Evolutionary conservation across 805 yeast species (phyloP).

Genomic region (Metschnikowia borealis): DNA sequence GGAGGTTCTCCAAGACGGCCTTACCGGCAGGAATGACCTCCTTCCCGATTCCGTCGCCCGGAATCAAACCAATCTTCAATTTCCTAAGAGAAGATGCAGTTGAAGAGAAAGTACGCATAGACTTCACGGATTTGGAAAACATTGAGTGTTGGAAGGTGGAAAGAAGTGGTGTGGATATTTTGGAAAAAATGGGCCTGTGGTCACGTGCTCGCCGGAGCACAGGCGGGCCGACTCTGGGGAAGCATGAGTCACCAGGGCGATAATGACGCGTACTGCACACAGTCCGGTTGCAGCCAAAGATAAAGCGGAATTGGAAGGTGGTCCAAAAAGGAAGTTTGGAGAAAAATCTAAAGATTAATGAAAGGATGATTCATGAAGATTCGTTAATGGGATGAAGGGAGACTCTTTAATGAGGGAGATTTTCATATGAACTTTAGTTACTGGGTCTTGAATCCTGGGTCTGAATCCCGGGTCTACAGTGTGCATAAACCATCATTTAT

Average conservation of each 20-base stretch:
- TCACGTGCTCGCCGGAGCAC: slow-evolving; percentile 2
- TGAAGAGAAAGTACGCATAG: slow-evolving; percentile 28
- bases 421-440: not conserved
- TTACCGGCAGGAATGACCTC: slow-evolving; percentile 98
- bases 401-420: not conserved
- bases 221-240: slow-evolving; percentile 7
- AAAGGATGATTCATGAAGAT: too few relatives aligned
- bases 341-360: too few relatives aligned
- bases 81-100: slow-evolving; percentile 29
- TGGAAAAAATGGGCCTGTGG: not conserved
- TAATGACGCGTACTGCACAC: not conserved
- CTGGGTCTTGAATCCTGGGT: not conserved
- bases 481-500: not conserved
- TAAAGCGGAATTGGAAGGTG: not conserved
- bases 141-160: slow-evolving; percentile 3
- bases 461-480: not conserved
- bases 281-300: not conserved
- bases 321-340: too few relatives aligned
- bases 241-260: slow-evolving; percentile 7
- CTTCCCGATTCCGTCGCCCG: slow-evolving; percentile 98
- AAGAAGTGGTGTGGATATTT: not conserved
- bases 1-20: slow-evolving; percentile 78
- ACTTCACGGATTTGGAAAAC: slow-evolving; percentile 17
- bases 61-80: slow-evolving; percentile 64
- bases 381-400: too few relatives aligned